These are phyloP conservation scores for Carex parvula DNA, from an alignment of 176 grass and related monocot genomes.

Conservation along the genomic window DNA sequence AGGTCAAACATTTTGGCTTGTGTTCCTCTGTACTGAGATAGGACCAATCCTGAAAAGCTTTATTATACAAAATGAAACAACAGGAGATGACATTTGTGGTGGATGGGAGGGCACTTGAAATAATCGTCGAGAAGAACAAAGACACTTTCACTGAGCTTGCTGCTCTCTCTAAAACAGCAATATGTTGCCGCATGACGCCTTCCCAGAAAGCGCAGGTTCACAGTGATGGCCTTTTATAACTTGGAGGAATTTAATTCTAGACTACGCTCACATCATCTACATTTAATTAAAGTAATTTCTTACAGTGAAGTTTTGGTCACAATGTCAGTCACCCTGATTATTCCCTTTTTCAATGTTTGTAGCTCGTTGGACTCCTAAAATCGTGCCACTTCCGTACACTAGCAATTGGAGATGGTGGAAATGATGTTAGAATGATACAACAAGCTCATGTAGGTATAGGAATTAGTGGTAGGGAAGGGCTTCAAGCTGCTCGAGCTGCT, in stretches of 20 bases:
- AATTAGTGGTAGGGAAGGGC: conserved; percentile 89
- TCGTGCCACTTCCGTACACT: conserved; percentile 66
- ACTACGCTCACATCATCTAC: not conserved
- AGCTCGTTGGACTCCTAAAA: conserved; percentile 82
- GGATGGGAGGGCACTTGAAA: conserved; percentile 90
- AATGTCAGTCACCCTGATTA: not conserved
- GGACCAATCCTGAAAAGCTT: not conserved
- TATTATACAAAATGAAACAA: not conserved
- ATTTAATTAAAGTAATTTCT: conserved; percentile 11
- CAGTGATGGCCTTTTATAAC: not conserved
- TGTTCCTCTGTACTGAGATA: not conserved
- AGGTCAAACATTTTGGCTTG: not conserved
- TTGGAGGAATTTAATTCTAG: not conserved
- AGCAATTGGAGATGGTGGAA: conserved; percentile 93
- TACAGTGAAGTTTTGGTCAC: not conserved
- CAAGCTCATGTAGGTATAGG: conserved; percentile 89
- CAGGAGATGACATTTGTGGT: conserved; percentile 86
- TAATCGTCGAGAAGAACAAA: conserved; percentile 73
- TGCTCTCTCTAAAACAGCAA: conserved; percentile 75
- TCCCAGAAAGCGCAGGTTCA: conserved; percentile 89
- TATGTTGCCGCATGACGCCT: conserved; percentile 83
- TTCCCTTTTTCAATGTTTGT: conserved; percentile 34
- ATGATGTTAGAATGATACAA: conserved; percentile 99
- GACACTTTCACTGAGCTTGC: conserved; percentile 68
- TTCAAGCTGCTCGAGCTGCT: conserved; percentile 92